Evolutionary conservation across 2,329 filamentous ascomycete genomes (phyloP), one percentile per base, ranked within the genome.

Genomic region (Knufia fluminis): DNA sequence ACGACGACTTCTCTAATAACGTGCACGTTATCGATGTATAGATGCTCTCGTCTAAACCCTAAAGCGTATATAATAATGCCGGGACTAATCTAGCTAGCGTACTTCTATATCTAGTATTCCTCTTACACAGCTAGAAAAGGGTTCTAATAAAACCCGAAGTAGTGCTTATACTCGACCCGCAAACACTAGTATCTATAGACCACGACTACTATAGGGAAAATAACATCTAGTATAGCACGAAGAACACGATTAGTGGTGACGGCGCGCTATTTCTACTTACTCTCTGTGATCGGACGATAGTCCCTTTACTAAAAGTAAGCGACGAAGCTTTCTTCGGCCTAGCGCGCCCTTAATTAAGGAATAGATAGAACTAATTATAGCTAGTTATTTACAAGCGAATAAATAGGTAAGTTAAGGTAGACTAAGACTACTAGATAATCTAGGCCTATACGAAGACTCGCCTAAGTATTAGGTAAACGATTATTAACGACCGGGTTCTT

Each of bases 111-210:
- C 32, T 48, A 32, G 20, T 2, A 16, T 28, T 48, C 40, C 36
- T 48, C 45, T 23, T 16, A 40, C 45, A 9, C 19, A n/a, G 10
- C 22, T 10, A 40, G 17, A 23, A 48, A 48, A 22, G 45, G 45
- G 24, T 48, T 48, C 31, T 39, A 12, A 26, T 16, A 32, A 35
- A 48, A 48, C 14, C 32, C 45, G 23, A 48, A 38, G 32, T 48
- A 48, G 45, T 48, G 31, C 26, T 48, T 48, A 6, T 40, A 48
- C 33, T 48, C 45, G 20, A 48, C 20, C 45, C 45, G 36, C 17
- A 19, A 24, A 32, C 45, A 48, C 16, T 7, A 17, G 14, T 9
- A 16, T 19, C 45, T 23, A 48, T 32, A 39, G 16, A 48, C 16
- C 17, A 40, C 22, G 14, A 48, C 33, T 10, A 32, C 35, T 38